Percentiles rank a stretch among this genome's conserved stretches.
Conservation (phyloP, 192 early-diverging fungal genomes). For the Podila verticillata region DNA sequence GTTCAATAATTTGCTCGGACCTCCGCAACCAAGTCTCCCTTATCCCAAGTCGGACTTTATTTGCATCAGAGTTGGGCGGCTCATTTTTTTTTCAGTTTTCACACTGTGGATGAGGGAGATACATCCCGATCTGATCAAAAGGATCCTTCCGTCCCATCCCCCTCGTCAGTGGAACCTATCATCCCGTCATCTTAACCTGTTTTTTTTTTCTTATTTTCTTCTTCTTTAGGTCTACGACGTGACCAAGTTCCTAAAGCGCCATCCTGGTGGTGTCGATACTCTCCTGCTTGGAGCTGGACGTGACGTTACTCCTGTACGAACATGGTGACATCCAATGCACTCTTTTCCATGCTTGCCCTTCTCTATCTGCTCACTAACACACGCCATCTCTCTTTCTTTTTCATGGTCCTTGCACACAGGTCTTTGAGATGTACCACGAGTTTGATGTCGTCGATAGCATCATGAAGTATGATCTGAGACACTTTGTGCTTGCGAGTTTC, state of each 20-base stretch:
- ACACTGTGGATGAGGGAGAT: neutral
- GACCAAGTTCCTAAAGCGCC: slow-evolving; percentile 57
- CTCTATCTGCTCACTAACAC: neutral
- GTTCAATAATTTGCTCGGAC: neutral
- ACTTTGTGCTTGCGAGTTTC: neutral
- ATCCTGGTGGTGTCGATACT: slow-evolving; percentile 60
- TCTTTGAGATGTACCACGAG: slow-evolving; percentile 60
- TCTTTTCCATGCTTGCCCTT: neutral
- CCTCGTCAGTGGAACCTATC: no score
- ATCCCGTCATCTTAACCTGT: neutral
- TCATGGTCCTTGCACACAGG: slow-evolving; percentile 12
- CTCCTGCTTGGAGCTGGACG: slow-evolving; percentile 57
- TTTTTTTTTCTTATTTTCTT: neutral
- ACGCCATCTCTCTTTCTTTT: neutral
- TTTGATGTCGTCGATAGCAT: slow-evolving; percentile 50
- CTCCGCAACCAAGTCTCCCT: neutral
- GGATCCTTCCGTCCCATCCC: no score
- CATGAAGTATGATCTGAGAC: slow-evolving; percentile 44
- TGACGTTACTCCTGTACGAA: slow-evolving; percentile 63
- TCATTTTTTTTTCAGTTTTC: neutral
- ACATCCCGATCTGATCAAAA: no score
- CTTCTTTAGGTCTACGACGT: slow-evolving; percentile 58
- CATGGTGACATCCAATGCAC: neutral
- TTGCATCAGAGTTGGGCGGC: neutral
- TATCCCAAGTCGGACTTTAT: neutral